Conservation (phyloP, 768 basidiomycete genomes). For the Coprinopsis cinerea region DNA sequence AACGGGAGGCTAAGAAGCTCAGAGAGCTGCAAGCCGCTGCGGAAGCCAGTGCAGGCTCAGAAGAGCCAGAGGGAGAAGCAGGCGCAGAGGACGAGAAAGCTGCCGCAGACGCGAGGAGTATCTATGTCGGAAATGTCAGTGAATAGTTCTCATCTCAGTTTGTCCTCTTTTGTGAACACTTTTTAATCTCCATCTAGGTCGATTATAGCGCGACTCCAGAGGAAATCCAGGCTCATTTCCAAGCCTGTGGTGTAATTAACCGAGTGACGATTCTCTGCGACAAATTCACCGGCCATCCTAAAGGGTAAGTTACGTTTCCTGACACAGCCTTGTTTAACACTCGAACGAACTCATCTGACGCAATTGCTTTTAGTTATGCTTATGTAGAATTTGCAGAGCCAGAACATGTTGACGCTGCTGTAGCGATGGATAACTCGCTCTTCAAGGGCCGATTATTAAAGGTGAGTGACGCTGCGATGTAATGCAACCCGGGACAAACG, state of each 20-base stretch:
- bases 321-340: too few relatives aligned
- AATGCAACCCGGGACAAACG: too few relatives aligned
- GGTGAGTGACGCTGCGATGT: conserved; percentile 32
- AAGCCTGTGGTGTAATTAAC: conserved; percentile 96
- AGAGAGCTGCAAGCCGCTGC: conserved; percentile 81
- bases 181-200: conserved; percentile 49
- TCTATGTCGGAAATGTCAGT: conserved; percentile 95
- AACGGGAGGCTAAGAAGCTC: conserved; percentile 81
- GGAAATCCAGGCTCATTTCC: conserved; percentile 96
- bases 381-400: conserved; percentile 98
- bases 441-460: conserved; percentile 93
- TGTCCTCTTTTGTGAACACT: conserved; percentile 9
- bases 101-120: conserved; percentile 75
- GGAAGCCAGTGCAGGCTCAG: conserved; percentile 46
- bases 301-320: conserved; percentile 56
- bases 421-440: conserved; percentile 93
- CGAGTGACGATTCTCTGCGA: conserved; percentile 98
- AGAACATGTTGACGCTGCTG: conserved; percentile 82
- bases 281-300: conserved; percentile 99
- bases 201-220: conserved; percentile 97
- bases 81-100: conserved; percentile 84
- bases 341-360: too few relatives aligned
- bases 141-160: conserved; percentile 21
- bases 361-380: conserved; percentile 61
- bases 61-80: conserved; percentile 44